Percentiles rank a stretch among this genome's conserved stretches.
Conservation (phyloP, 73 alveolate species). For the Paramecium sexaurelia region DNA sequence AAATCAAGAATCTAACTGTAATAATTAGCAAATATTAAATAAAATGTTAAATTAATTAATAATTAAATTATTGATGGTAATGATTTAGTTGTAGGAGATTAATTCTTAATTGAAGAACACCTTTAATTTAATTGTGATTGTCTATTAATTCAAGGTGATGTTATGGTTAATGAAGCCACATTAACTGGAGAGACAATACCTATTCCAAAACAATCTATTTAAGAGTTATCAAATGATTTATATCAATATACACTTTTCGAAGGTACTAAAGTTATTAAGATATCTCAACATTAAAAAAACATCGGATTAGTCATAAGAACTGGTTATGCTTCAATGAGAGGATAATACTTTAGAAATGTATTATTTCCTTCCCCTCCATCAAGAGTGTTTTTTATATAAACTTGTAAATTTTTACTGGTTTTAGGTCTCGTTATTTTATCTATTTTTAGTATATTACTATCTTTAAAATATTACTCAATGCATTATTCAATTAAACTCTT, state of each 20-base stretch:
- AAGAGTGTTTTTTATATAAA: slow-evolving; percentile 1
- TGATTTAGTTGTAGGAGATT: slow-evolving; percentile 19
- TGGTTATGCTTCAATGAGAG: slow-evolving; percentile 60
- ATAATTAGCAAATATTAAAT: neutral
- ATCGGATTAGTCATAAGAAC: slow-evolving; percentile 46
- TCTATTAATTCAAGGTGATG: slow-evolving; percentile 79
- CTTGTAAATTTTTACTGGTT: neutral
- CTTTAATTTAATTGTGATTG: slow-evolving; percentile 76
- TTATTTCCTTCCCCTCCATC: slow-evolving; percentile 40
- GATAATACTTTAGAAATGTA: slow-evolving; percentile 49
- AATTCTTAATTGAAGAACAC: neutral
- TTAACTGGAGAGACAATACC: slow-evolving; percentile 96
- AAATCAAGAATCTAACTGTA: neutral
- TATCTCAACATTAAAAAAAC: neutral
- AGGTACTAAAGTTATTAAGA: slow-evolving; percentile 54
- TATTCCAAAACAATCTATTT: slow-evolving; percentile 70
- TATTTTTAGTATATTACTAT: slow-evolving; percentile 74
- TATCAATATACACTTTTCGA: neutral
- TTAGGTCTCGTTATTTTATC: neutral
- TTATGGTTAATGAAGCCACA: slow-evolving; percentile 91
- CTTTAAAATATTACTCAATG: slow-evolving; percentile 72
- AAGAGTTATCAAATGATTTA: neutral
- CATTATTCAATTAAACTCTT: neutral
- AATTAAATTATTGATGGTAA: neutral
- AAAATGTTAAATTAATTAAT: neutral